Evolutionary conservation across 257 asterid species (phyloP).

Genomic region (Solanum tarapatanum): DNA sequence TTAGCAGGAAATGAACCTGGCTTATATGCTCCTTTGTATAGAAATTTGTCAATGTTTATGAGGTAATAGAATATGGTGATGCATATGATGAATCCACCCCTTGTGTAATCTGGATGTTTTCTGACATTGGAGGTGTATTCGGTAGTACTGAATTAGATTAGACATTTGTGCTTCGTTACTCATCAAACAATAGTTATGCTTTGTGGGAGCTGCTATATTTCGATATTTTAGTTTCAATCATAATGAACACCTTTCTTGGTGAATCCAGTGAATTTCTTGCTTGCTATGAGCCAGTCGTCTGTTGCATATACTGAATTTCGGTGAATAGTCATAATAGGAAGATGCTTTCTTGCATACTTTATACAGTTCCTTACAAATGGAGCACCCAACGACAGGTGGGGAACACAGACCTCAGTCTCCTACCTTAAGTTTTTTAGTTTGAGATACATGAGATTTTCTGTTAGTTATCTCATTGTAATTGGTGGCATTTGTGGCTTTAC

Average conservation of each 20-base stretch:
- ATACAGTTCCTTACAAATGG: not conserved
- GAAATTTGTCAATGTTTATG: conserved; percentile 63
- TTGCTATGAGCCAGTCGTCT: not conserved
- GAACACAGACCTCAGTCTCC: not conserved
- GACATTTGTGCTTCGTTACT: not conserved
- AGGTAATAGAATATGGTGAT: conserved; percentile 28
- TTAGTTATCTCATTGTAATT: not conserved
- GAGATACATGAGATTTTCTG: not conserved
- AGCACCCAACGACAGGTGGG: not conserved
- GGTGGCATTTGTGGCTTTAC: not conserved
- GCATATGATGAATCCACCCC: not conserved
- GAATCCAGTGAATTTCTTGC: not conserved
- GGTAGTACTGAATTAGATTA: not conserved
- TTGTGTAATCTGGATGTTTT: not conserved
- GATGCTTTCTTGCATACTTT: not conserved
- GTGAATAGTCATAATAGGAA: not conserved
- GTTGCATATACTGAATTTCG: not conserved
- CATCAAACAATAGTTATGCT: not conserved
- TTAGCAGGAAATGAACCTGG: conserved; percentile 27
- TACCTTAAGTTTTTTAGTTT: not conserved
- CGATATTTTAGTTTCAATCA: not conserved
- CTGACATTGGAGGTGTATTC: not conserved
- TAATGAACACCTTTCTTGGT: not conserved
- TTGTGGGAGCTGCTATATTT: not conserved
- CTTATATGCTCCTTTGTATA: conserved; percentile 48